phyloP scores from a whole-genome alignment of 345 rosid genomes.

The Eucalyptus polyanthemos region DNA sequence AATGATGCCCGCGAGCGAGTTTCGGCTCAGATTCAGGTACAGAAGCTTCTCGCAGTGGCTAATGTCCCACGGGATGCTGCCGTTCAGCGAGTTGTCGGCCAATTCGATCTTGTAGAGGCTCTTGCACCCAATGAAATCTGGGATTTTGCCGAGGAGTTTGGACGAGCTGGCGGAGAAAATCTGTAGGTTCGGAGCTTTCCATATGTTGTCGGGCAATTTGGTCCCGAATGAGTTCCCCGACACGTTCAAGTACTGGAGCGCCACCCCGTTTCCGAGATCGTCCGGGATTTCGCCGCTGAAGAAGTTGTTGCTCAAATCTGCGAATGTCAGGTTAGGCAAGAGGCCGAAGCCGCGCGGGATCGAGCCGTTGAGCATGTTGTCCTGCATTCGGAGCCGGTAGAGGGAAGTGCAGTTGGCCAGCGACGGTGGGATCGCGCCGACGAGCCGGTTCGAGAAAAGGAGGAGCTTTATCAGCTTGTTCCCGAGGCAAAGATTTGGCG shows the following conservation, averaged over 20 bases:
- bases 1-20: conserved; percentile 63
- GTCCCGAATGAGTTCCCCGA: conserved; percentile 47
- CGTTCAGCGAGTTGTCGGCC: conserved; percentile 57
- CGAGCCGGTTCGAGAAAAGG: conserved; percentile 71
- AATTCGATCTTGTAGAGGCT: conserved; percentile 71
- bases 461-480: conserved; percentile 66
- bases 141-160: conserved; percentile 43
- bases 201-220: conserved; percentile 38
- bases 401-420: conserved; percentile 53
- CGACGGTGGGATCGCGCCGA: conserved; percentile 32
- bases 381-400: conserved; percentile 50
- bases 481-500: conserved; percentile 64
- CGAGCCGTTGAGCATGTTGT: conserved; percentile 57
- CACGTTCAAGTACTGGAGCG: conserved; percentile 62
- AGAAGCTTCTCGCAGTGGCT: conserved; percentile 82
- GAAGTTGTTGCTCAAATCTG: conserved; percentile 67
- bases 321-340: conserved; percentile 44
- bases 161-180: conserved; percentile 63
- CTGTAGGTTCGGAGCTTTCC: conserved; percentile 61
- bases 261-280: conserved; percentile 52
- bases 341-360: conserved; percentile 68
- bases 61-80: conserved; percentile 74
- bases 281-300: conserved; percentile 53
- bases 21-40: conserved; percentile 52
- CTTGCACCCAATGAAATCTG: conserved; percentile 60